Conservation (phyloP, 371 early-diverging fungal species). For the Cokeromyces recurvatus region DNA sequence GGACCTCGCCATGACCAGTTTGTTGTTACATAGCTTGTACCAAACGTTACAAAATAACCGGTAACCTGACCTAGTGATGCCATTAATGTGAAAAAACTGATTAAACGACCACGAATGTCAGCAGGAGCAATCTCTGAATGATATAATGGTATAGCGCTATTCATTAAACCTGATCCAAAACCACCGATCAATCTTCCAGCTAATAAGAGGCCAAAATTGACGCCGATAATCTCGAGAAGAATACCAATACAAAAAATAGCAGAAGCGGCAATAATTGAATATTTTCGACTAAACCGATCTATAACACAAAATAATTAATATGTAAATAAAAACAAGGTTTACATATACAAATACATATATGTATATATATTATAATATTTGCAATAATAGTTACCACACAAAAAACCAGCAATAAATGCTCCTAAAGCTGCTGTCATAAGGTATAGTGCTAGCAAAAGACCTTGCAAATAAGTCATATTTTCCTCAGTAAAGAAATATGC, state of each 20-base stretch:
- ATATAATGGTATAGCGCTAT: slow-evolving; percentile 33
- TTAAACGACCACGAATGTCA: slow-evolving; percentile 44
- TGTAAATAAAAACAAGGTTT: background rate
- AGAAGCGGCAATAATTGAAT: slow-evolving; percentile 28
- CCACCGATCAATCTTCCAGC: slow-evolving; percentile 36
- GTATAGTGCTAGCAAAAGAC: slow-evolving; percentile 34
- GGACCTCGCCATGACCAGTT: slow-evolving; percentile 44
- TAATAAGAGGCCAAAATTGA: slow-evolving; percentile 25
- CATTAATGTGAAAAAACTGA: slow-evolving; percentile 38
- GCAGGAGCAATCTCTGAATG: slow-evolving; percentile 74
- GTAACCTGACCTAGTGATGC: slow-evolving; percentile 33
- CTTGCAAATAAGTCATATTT: slow-evolving; percentile 35
- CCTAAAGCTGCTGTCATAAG: slow-evolving; percentile 41
- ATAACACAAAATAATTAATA: background rate
- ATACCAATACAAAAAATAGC: slow-evolving; percentile 31
- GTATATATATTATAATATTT: too few species aligned
- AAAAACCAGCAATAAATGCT: slow-evolving; percentile 31
- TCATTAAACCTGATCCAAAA: slow-evolving; percentile 42
- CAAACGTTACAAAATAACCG: slow-evolving; percentile 45
- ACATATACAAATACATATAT: background rate
- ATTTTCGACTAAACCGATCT: slow-evolving; percentile 44
- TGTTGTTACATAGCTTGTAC: slow-evolving; percentile 25
- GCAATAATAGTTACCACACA: slow-evolving; percentile 43
- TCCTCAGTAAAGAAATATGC: slow-evolving; percentile 16
- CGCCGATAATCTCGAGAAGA: slow-evolving; percentile 33